Evolutionary conservation across 768 basidiomycete genomes (phyloP), one percentile per base, ranked within the genome.

Genomic region (Sporobolomyces pararoseus): DNA sequence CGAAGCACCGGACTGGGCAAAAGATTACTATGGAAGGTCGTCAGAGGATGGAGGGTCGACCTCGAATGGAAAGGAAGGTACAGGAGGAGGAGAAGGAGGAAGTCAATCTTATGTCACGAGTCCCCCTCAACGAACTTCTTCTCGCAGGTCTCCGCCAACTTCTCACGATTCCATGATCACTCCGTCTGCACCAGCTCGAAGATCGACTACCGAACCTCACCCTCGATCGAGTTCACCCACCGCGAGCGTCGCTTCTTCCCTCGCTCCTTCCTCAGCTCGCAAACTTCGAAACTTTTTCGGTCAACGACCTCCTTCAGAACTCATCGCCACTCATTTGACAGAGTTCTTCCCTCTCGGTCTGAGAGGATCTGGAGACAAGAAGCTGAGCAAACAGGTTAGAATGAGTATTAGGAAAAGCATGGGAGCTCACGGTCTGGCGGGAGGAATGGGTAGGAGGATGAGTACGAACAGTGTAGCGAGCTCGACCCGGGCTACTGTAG

Each of bases 231-330:
- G 14, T 23, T 63, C 62, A 21, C 49, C 62, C 14, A 52, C 51
- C n/a, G 49, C 50, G 50, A 63, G 51, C 35, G 37, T 52, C 35
- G 7, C 62, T 2, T 50, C 52, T n/a, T 53, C 52, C 27, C 32
- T 49, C 39, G 46, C 66, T 7, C 50, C 55, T 32, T 66, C 65
- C 13, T 63, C 70, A 7, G 50, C 57, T 9, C 50, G 72, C 47
- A 93, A 91, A 77, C 79, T 93, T 54, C 89, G 89, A 80, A 93
- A 92, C 83, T 99, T 98, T 83, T 95, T 97, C 75, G 96, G 95
- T 21, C 96, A 97, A 77, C 89, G 96, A 47, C 96, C 96, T 0
- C 94, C 96, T 0, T 91, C 89, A 80, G 96, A 98, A 79, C 86
- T 98, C 71, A 98, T 98, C 82, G 90, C 94, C 31, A 95, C 84